phyloP scores from a whole-genome alignment of 2,329 filamentous ascomycete species.

The Fusarium circinatum region DNA sequence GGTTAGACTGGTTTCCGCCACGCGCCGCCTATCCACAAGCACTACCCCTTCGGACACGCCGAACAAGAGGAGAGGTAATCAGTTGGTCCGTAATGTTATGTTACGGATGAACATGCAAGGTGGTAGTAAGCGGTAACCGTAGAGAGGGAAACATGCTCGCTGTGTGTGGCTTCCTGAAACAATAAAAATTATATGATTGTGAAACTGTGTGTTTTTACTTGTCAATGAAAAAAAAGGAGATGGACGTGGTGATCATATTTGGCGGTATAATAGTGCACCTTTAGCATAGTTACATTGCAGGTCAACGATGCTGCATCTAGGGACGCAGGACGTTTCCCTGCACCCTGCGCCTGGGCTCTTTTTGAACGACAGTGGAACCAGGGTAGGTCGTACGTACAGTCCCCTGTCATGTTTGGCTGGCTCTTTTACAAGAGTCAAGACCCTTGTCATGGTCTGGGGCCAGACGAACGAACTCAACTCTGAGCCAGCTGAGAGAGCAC shows the following conservation, averaged over 20 bases:
- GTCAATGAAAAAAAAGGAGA: neutral
- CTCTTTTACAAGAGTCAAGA: constrained; percentile 32
- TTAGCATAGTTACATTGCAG: constrained; percentile 9
- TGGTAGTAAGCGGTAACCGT: constrained; percentile 4
- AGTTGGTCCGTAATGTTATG: neutral
- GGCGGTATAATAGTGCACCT: constrained; percentile 3
- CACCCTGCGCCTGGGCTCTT: constrained; percentile 3
- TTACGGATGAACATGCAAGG: neutral
- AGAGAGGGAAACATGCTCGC: neutral
- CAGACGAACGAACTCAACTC: constrained; percentile 36
- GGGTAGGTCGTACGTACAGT: constrained; percentile 8
- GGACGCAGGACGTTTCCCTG: constrained; percentile 4
- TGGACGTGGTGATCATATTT: constrained; percentile 10
- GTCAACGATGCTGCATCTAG: constrained; percentile 18
- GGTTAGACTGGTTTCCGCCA: constrained; percentile 30
- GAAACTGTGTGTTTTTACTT: neutral
- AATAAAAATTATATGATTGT: neutral
- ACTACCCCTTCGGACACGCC: constrained; percentile 34
- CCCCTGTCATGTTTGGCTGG: constrained; percentile 4
- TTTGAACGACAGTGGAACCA: constrained; percentile 30
- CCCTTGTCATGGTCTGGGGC: constrained; percentile 35
- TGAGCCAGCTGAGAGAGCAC: constrained; percentile 27
- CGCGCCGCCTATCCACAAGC: constrained; percentile 33
- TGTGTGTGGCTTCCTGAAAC: constrained; percentile 13
- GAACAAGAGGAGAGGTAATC: constrained; percentile 15